phyloP scores from a whole-genome alignment of 208 protist genomes.

The Leishmania turanica region DNA sequence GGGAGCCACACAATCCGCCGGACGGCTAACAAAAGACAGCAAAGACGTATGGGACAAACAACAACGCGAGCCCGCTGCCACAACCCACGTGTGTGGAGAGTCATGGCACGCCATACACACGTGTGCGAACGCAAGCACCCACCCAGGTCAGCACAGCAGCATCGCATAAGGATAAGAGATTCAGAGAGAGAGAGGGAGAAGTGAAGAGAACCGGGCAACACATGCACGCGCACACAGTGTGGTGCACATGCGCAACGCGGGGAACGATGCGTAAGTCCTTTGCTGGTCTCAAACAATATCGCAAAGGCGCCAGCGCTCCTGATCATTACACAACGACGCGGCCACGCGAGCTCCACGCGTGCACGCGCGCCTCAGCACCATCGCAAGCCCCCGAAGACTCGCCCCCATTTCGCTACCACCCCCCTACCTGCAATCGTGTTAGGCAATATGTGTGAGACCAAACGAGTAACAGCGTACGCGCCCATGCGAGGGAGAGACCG shows the following conservation, averaged over 20 bases:
- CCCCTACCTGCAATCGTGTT: neutral
- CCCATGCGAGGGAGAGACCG: neutral
- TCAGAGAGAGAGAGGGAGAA: neutral
- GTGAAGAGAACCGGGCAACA: neutral
- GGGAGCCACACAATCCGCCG: neutral
- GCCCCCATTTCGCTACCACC: neutral
- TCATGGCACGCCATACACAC: neutral
- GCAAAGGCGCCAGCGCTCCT: neutral
- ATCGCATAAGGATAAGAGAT: neutral
- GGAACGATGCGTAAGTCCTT: neutral
- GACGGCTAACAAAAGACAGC: neutral
- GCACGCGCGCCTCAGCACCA: neutral
- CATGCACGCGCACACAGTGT: neutral
- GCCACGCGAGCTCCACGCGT: neutral
- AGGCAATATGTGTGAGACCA: constrained; percentile 4
- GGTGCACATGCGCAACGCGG: neutral
- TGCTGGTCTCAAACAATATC: neutral
- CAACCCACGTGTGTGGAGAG: neutral
- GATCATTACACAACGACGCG: neutral
- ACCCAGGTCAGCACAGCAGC: neutral
- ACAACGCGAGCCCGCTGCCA: neutral
- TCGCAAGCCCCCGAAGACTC: neutral
- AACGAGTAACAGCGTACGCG: constrained; percentile 12
- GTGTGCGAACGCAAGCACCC: neutral
- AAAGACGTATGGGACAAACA: neutral